These are phyloP conservation scores for Coelastrella sp. DNA, from an alignment of 139 green algal genomes.

Conservation along the genomic window DNA sequence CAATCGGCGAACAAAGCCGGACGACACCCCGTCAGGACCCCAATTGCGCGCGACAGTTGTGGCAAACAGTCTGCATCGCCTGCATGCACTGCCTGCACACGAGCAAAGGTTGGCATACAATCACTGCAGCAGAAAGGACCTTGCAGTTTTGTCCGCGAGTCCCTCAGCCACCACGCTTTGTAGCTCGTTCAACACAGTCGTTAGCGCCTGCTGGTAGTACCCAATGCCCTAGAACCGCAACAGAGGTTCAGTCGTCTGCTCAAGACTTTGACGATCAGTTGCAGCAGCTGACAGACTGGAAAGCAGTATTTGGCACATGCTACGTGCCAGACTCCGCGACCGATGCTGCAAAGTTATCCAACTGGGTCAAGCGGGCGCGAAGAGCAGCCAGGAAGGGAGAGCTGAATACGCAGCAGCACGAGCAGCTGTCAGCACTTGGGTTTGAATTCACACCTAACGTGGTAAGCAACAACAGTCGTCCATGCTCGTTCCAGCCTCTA, in stretches of 20 bases:
- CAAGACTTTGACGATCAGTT: constrained; percentile 5
- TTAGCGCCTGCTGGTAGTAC: no score
- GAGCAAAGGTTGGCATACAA: no score
- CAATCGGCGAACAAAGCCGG: no score
- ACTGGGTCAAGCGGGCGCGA: not conserved
- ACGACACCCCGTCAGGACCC: no score
- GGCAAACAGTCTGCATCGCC: no score
- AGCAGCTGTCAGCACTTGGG: constrained; percentile 10
- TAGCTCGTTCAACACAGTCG: no score
- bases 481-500: not conserved
- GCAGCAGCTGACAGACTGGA: constrained; percentile 11
- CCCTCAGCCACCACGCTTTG: no score
- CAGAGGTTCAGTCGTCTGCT: not conserved
- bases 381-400: not conserved
- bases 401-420: not conserved
- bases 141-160: no score
- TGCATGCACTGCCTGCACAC: no score
- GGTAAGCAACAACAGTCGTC: not conserved
- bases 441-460: constrained; percentile 25
- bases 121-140: no score
- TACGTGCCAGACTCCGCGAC: constrained; percentile 15
- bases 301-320: not conserved
- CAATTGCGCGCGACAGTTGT: no score
- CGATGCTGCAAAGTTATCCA: not conserved
- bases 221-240: no score